Evolutionary conservation across 305 asterid species (phyloP), one percentile per base, ranked within the genome.

Genomic region (Fraxinus xanthoxyloides): DNA sequence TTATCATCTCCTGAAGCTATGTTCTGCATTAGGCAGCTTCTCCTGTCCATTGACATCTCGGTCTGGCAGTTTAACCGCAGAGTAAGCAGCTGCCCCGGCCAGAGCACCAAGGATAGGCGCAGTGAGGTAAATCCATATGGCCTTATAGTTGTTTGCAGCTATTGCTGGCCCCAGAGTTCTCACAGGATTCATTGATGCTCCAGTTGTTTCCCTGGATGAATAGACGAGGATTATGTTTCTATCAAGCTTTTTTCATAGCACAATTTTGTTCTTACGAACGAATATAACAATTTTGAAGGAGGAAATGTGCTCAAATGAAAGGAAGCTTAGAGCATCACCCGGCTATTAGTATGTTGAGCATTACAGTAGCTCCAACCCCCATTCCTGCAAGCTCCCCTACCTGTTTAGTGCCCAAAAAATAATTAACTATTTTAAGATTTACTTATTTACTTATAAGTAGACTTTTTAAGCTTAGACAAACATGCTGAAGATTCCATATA

Each of bases 331-430:
- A 85, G 43, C 2, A 13, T 75, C 88, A 93, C 98, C 98, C 98
- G n/a, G 98, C 98, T 40, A 93, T 90, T 46, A 95, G 94, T 63
- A 93, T 89, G 77, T 95, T 95, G 80, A 95, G 96, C 98, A 91
- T 93, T 76, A 92, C 98, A 30, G 97, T 93, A 34, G 97, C 98
- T 90, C 98, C 98, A 34, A 95, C 95, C 7, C 98, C 98, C 30
- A 95, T 92, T 59, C 95, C 97, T 13, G 98, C 97, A 4, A 95
- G 94, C 93, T 93, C 97, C 21, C 98, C 98, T 46, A 91, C 98
- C 98, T 95, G 86, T 48, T 32, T 19, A 63, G 67, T 32, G 76
- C 28, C 1, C 30, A 69, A 69, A 28, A 13, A 15, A 30, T 24
- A 26, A 1, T 9, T 8, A 4, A 59, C 5, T 70, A 81, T 40